Evolutionary conservation across 768 basidiomycete species (phyloP).

Genomic region (Tulasnella sp.): DNA sequence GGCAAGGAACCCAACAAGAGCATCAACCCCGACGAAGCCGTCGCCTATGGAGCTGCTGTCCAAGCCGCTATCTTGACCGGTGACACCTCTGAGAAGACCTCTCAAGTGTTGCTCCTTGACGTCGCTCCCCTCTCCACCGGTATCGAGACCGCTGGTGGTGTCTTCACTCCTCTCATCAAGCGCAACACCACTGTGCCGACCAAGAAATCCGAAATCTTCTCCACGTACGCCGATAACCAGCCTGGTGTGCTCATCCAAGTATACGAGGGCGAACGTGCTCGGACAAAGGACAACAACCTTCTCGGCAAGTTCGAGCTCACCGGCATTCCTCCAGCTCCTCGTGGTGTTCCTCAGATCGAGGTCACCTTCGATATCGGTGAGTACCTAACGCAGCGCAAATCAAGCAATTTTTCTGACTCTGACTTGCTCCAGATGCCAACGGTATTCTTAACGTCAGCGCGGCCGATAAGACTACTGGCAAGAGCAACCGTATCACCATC

Average conservation of each 20-base stretch:
- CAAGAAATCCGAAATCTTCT: constrained; percentile 43
- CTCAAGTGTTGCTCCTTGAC: constrained; percentile 41
- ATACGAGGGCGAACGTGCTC: constrained; percentile 34
- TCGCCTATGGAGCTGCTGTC: constrained; percentile 60
- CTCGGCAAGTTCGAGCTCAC: constrained; percentile 39
- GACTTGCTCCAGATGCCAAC: too few species aligned
- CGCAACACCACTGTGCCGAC: constrained; percentile 48
- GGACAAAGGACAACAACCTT: constrained; percentile 38
- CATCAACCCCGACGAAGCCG: constrained; percentile 64
- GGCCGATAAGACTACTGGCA: constrained; percentile 33
- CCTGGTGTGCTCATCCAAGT: constrained; percentile 40
- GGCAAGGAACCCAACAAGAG: constrained; percentile 52
- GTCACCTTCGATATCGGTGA: constrained; percentile 41
- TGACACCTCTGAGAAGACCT: constrained; percentile 38
- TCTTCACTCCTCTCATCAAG: constrained; percentile 46
- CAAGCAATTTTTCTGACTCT: too few species aligned
- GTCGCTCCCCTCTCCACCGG: constrained; percentile 41
- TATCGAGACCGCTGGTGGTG: constrained; percentile 55
- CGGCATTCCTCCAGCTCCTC: constrained; percentile 35
- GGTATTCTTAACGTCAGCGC: constrained; percentile 34
- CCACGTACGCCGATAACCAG: constrained; percentile 41
- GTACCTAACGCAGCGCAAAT: too few species aligned
- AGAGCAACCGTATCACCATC: constrained; percentile 32
- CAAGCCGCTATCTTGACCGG: constrained; percentile 56
- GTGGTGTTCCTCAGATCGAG: constrained; percentile 35